Conservation (phyloP, 2,329 filamentous ascomycete species). For the Apiospora hydei region DNA sequence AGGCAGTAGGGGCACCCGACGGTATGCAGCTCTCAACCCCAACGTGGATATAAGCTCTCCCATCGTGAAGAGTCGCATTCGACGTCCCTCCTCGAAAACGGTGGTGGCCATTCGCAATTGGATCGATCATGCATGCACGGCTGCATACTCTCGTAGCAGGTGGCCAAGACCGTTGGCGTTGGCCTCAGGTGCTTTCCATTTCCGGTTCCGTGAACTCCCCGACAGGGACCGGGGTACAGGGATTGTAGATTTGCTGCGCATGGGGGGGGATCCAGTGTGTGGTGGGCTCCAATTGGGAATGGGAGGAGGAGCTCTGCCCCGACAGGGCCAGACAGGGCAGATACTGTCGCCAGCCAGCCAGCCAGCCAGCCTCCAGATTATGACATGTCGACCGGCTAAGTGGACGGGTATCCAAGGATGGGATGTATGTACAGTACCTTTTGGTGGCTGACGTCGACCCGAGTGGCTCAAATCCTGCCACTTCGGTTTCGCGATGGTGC, state of each 20-base stretch:
- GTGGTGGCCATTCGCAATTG: slow-evolving; percentile 2
- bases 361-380: slow-evolving; percentile 11
- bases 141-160: slow-evolving; percentile 5
- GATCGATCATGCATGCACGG: background rate
- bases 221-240: slow-evolving; percentile 6
- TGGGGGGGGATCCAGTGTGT: slow-evolving; percentile 2
- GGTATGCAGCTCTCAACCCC: slow-evolving; percentile 3
- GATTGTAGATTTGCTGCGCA: slow-evolving; percentile 19
- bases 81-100: background rate
- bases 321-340: slow-evolving; percentile 1
- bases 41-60: slow-evolving; percentile 7
- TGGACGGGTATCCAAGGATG: background rate
- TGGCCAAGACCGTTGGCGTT: slow-evolving; percentile 13
- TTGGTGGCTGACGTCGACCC: background rate
- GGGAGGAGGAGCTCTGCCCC: slow-evolving; percentile 5
- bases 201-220: slow-evolving; percentile 8
- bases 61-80: slow-evolving; percentile 5
- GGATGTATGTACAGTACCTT: background rate
- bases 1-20: slow-evolving; percentile 5
- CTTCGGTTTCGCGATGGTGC: background rate
- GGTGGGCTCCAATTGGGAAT: slow-evolving; percentile 13
- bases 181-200: slow-evolving; percentile 9
- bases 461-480: background rate
- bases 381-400: slow-evolving; percentile 6
- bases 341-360: background rate